A percentile compares a stretch with the other conserved stretches of the same genome.
Evolutionary conservation across 2,329 filamentous ascomycete genomes (phyloP).

Genomic region (Clonostachys sp.): DNA sequence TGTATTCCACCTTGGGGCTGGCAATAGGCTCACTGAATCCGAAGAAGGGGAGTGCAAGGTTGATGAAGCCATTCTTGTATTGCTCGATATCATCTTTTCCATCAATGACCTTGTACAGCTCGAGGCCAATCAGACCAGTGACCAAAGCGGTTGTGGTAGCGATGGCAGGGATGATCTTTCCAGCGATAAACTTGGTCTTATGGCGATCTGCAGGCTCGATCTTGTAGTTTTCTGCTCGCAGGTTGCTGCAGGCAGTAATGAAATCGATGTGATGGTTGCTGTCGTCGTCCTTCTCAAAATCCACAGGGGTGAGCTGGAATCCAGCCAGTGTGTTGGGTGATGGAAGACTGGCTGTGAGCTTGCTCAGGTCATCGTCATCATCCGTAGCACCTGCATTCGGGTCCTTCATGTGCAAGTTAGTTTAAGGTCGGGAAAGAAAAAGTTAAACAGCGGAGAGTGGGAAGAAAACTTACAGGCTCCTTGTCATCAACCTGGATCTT

Average conservation of each 20-base stretch:
- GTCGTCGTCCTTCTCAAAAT: conserved; percentile 99
- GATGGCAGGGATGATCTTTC: conserved; percentile 98
- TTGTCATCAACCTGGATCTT: conserved; percentile 97
- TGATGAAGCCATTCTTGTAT: conserved; percentile 99
- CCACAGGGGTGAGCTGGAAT: conserved; percentile 86
- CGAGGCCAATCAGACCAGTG: conserved; percentile 86
- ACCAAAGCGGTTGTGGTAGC: conserved; percentile 95
- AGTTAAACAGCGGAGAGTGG: not conserved
- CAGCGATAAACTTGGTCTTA: conserved; percentile 99
- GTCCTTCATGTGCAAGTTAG: conserved; percentile 43
- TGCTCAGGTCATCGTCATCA: conserved; percentile 71
- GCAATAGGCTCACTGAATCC: conserved; percentile 96
- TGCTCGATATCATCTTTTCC: conserved; percentile 96
- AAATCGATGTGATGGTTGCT: conserved; percentile 98
- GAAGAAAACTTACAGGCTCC: conserved; percentile 37
- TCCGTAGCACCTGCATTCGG: conserved; percentile 71
- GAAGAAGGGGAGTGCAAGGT: conserved; percentile 93
- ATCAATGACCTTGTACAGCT: conserved; percentile 95
- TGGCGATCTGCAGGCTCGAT: conserved; percentile 89
- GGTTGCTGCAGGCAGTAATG: conserved; percentile 94
- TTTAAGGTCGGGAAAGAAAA: not conserved
- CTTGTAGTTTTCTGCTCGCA: conserved; percentile 97
- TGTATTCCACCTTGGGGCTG: conserved; percentile 88
- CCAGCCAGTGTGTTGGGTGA: conserved; percentile 75
- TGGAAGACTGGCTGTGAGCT: conserved; percentile 69